Evolutionary conservation across 192 early-diverging fungal genomes (phyloP).

Genomic region (Mortierella claussenii): DNA sequence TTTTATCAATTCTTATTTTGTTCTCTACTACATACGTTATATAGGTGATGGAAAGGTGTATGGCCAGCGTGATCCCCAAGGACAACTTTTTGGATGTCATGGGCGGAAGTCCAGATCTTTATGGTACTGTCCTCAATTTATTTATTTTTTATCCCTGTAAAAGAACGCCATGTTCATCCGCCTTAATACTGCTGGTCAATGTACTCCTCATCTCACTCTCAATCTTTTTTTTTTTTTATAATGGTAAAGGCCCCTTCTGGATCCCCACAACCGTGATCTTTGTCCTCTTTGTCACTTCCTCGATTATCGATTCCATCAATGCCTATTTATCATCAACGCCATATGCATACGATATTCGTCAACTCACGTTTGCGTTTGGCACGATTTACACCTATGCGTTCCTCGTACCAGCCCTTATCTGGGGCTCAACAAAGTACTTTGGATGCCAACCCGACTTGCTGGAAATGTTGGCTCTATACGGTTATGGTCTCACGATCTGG

Average conservation of each 20-base stretch:
- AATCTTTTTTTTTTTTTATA: neutral
- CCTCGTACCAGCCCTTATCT: slow-evolving; percentile 77
- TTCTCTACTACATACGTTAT: neutral
- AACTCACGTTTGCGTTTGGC: slow-evolving; percentile 82
- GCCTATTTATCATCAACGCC: slow-evolving; percentile 65
- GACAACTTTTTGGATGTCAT: slow-evolving; percentile 86
- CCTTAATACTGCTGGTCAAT: too few relatives aligned
- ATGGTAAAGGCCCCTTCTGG: slow-evolving; percentile 89
- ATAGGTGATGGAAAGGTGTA: slow-evolving; percentile 78
- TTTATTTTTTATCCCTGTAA: too few relatives aligned
- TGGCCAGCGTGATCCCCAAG: slow-evolving; percentile 75
- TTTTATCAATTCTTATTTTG: neutral
- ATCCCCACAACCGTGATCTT: slow-evolving; percentile 97
- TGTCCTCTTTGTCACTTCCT: slow-evolving; percentile 92
- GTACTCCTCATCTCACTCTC: neutral
- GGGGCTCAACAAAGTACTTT: slow-evolving; percentile 87
- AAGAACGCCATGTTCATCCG: too few relatives aligned
- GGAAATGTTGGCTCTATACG: slow-evolving; percentile 88
- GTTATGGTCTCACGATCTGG: slow-evolving; percentile 94
- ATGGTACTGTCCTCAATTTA: slow-evolving; percentile 73
- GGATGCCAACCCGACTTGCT: slow-evolving; percentile 85
- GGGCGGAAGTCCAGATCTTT: slow-evolving; percentile 90
- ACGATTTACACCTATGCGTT: slow-evolving; percentile 88
- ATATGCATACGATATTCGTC: slow-evolving; percentile 82
- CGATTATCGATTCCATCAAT: slow-evolving; percentile 86